These are phyloP conservation scores for Dactylellina leptospora DNA, from an alignment of 2,329 filamentous ascomycete species.

Conservation along the genomic window DNA sequence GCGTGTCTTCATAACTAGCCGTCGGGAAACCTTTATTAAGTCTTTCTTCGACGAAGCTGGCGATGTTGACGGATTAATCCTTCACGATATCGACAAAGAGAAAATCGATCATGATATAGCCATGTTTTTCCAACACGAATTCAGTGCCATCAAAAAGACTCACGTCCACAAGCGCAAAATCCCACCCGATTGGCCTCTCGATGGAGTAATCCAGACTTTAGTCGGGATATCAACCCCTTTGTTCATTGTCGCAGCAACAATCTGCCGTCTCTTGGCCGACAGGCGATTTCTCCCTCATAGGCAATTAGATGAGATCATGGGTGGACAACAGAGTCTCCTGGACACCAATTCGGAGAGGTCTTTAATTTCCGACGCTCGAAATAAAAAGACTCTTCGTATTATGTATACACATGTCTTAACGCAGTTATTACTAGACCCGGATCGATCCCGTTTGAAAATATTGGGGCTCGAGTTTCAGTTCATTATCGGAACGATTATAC, in stretches of 20 bases:
- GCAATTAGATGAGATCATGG: background rate
- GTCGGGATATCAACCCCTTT: background rate
- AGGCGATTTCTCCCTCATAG: background rate
- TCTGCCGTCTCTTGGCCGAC: conserved; percentile 3
- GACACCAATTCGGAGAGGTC: background rate
- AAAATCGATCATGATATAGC: background rate
- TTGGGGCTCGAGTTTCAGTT: background rate
- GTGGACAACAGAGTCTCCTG: background rate
- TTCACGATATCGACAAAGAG: conserved; percentile 6
- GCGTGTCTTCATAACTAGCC: conserved; percentile 55
- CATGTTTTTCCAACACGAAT: background rate
- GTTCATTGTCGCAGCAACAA: conserved; percentile 27
- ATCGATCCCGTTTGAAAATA: no score
- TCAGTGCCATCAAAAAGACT: background rate
- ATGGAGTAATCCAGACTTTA: background rate
- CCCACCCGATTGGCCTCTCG: conserved; percentile 3
- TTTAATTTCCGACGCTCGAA: no score
- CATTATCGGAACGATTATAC: conserved; percentile 16
- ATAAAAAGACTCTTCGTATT: no score
- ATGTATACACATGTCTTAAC: background rate
- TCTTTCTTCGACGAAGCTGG: conserved; percentile 22
- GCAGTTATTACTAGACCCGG: no score
- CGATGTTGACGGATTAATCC: no score
- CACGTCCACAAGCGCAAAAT: background rate
- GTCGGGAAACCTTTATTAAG: conserved; percentile 54